A percentile compares a stretch with the other conserved stretches of the same genome.
These are phyloP conservation scores for Crithidia fasciculata DNA, from an alignment of 208 protist genomes.

Conservation along the genomic window DNA sequence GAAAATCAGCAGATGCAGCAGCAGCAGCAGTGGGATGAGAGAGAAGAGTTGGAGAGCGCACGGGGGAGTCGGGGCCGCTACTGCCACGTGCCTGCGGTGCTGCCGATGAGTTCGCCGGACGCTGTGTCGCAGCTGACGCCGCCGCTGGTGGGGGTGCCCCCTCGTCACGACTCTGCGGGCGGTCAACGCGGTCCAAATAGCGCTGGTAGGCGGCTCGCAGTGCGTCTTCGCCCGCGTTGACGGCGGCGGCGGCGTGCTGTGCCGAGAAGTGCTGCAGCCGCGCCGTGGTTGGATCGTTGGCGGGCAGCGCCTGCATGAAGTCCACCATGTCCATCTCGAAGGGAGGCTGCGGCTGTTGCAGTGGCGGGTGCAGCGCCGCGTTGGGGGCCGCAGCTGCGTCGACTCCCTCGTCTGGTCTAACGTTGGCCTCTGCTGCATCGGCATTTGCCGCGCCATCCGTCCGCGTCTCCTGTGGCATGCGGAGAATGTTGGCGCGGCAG, in stretches of 20 bases:
- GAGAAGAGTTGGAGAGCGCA: no score
- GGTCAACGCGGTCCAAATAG: slow-evolving; percentile 8
- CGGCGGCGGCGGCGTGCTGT: slow-evolving; percentile 2
- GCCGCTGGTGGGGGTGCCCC: not conserved
- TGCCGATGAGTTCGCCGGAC: not conserved
- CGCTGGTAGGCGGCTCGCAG: slow-evolving; percentile 12
- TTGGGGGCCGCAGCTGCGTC: not conserved
- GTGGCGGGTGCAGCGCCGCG: not conserved
- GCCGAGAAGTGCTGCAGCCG: slow-evolving; percentile 1
- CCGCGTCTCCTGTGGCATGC: slow-evolving; percentile 13
- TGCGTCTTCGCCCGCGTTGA: not conserved
- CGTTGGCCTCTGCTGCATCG: not conserved
- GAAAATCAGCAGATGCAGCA: not conserved
- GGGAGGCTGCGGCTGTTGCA: not conserved
- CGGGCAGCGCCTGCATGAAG: not conserved
- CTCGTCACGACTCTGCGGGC: no score
- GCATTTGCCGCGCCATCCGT: not conserved
- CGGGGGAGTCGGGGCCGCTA: not conserved
- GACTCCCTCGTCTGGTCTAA: no score
- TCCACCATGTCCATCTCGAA: not conserved
- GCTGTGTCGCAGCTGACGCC: not conserved
- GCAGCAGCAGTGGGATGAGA: not conserved
- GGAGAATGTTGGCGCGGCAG: slow-evolving; percentile 71
- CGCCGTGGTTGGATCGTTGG: not conserved
- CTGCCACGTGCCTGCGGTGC: not conserved